phyloP scores from a whole-genome alignment of 2,329 filamentous ascomycete genomes.

The Fusarium secorum region DNA sequence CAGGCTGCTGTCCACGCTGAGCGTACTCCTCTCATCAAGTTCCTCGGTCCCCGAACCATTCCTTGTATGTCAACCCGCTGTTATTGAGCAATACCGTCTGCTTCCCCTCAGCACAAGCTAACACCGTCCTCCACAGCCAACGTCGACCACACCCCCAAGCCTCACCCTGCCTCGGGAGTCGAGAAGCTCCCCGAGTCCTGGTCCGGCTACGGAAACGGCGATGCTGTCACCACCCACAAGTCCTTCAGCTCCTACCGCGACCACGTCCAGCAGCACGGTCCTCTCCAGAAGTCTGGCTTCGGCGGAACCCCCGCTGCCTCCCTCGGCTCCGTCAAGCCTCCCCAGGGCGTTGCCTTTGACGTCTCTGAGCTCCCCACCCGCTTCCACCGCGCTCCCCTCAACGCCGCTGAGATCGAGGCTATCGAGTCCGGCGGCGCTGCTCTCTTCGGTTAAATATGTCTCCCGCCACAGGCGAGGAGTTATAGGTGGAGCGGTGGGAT shows the following conservation, averaged over 20 bases:
- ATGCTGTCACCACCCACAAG: constrained; percentile 56
- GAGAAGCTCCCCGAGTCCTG: constrained; percentile 67
- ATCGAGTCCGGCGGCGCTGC: constrained; percentile 90
- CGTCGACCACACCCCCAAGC: constrained; percentile 75
- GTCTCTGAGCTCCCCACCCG: constrained; percentile 84
- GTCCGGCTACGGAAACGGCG: constrained; percentile 46
- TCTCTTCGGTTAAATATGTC: constrained; percentile 53
- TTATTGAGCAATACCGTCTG: neutral
- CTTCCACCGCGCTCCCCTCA: constrained; percentile 80
- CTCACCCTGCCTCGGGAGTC: constrained; percentile 75
- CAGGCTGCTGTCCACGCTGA: constrained; percentile 67
- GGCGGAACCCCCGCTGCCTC: constrained; percentile 72
- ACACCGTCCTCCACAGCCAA: constrained; percentile 58
- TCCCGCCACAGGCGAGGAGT: constrained; percentile 27
- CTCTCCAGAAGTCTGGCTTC: constrained; percentile 67
- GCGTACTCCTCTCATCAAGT: constrained; percentile 68
- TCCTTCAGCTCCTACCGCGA: constrained; percentile 81
- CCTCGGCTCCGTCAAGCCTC: constrained; percentile 76
- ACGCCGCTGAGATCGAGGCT: constrained; percentile 88
- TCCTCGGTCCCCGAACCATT: constrained; percentile 66
- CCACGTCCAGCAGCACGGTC: constrained; percentile 80
- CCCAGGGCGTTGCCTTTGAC: constrained; percentile 83
- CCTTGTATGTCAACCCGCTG: constrained; percentile 57
- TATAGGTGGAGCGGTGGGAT: constrained; percentile 33
- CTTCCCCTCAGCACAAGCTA: constrained; percentile 17